Base-by-base conservation (phyloP, 768 basidiomycete species). In the Pluteus cervinus region DNA sequence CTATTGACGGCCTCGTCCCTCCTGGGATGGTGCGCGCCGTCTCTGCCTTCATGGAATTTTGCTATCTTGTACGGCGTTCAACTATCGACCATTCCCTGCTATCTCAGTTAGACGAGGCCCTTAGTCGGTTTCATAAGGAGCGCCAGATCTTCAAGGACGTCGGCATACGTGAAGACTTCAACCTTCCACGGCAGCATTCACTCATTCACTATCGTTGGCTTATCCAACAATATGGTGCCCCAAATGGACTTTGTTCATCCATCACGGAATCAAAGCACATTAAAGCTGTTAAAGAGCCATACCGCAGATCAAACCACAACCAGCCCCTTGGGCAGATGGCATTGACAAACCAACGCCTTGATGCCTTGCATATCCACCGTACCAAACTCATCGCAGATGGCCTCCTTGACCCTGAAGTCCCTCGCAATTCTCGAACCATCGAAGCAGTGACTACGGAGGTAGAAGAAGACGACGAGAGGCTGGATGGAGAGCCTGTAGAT, bases 271-370 rank as follows among this genome's bases (percentile, higher is more conserved):
- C 41, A n/a, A 46, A 49, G 29, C 47, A 49, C 33, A 46, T 45
- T 9, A 34, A 33, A 16, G 51, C 50, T 10, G 42, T 52, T 12
- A 55, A 55, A 39, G 29, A 52, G n/a, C 55, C 53, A 2, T 57
- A 53, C 53, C 39, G 45, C 4, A 44, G 43, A 5, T 55, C 48
- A 1, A 57, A 38, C 37, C 42, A 20, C 3, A 45, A 39, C 36
- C 40, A 56, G 4, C 44, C 53, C 0, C 40, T 57, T 5, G 36
- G 36, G 3, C 56, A 56, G 34, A 57, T 56, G 50, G 46, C 56
- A 11, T 44, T 4, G 43, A 45, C 30, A 50, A 57, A 37, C 42
- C 37, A 41, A 9, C 28, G 37, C n/a, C 25, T 46, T 1, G 46
- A 51, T 22, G 54, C 56, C 33, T 39, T 56, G 3, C 35, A 40